Evolutionary conservation across 2,329 filamentous ascomycete genomes (phyloP).

Genomic region (Talaromyces rugulosus): DNA sequence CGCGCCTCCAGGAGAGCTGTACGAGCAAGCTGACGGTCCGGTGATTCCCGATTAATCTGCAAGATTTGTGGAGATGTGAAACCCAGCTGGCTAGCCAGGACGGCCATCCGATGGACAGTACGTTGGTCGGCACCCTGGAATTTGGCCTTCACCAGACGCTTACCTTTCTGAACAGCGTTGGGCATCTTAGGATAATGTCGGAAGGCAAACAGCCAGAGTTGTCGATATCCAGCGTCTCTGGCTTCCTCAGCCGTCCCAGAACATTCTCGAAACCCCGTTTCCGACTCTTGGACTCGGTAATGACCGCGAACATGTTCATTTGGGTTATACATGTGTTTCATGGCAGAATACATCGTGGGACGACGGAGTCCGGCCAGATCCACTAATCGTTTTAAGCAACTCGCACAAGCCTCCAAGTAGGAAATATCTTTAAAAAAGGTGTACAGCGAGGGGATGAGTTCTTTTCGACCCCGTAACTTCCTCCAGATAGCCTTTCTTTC

Average conservation of each 20-base stretch:
- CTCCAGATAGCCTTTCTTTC: conserved; percentile 8
- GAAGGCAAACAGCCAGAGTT: conserved; percentile 17
- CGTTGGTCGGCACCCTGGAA: conserved; percentile 15
- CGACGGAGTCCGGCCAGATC: conserved; percentile 6
- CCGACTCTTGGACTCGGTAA: conserved; percentile 20
- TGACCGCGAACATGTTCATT: neutral
- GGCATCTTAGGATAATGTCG: conserved; percentile 18
- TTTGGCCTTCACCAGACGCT: neutral
- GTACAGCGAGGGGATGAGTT: conserved; percentile 18
- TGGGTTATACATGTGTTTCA: neutral
- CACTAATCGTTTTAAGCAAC: conserved; percentile 25
- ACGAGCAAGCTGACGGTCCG: conserved; percentile 19
- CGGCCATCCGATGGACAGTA: conserved; percentile 17
- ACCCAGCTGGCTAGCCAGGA: conserved; percentile 16
- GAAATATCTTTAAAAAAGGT: conserved; percentile 36
- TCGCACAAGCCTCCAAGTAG: conserved; percentile 26
- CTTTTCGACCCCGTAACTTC: neutral
- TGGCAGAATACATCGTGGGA: neutral
- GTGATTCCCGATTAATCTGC: conserved; percentile 15
- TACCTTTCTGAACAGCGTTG: conserved; percentile 3
- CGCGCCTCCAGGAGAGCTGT: conserved; percentile 19
- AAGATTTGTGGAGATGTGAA: conserved; percentile 18
- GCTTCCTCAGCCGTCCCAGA: conserved; percentile 9
- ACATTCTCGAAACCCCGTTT: conserved; percentile 19
- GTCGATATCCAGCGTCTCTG: conserved; percentile 12